A percentile compares a stretch with the other conserved stretches of the same genome.
Conservation (phyloP, 108 stramenopile genomes). For the Discostella stelligeroides region DNA sequence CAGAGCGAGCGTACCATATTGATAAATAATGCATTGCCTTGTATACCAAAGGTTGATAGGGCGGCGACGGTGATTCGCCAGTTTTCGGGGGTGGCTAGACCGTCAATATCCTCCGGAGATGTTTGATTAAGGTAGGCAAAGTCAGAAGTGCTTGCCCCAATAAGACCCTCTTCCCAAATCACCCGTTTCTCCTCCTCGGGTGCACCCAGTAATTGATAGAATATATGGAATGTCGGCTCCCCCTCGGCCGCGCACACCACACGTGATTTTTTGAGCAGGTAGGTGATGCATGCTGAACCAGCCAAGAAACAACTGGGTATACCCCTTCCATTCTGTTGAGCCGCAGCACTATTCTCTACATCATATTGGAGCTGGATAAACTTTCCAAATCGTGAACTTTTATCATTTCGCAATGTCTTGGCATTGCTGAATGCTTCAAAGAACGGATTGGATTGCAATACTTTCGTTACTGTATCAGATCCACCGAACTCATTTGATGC, state of each 20-base stretch:
- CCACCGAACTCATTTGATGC: constrained; percentile 17
- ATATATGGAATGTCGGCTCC: constrained; percentile 98
- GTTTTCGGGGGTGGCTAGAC: constrained; percentile 82
- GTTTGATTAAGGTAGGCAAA: constrained; percentile 74
- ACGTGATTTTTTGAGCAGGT: constrained; percentile 96
- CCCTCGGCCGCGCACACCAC: constrained; percentile 92
- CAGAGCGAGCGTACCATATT: constrained; percentile 77
- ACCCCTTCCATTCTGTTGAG: constrained; percentile 50
- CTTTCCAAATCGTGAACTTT: constrained; percentile 89
- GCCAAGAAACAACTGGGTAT: constrained; percentile 67
- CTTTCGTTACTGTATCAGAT: constrained; percentile 69
- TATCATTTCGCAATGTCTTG: constrained; percentile 89
- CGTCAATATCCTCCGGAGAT: constrained; percentile 68
- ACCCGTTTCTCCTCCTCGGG: constrained; percentile 63
- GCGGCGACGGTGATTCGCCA: constrained; percentile 78
- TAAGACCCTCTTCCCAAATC: constrained; percentile 73
- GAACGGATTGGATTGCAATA: constrained; percentile 91
- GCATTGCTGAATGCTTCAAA: constrained; percentile 94
- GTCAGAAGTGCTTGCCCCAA: constrained; percentile 60
- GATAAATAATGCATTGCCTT: constrained; percentile 60
- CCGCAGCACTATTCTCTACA: constrained; percentile 35
- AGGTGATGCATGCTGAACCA: constrained; percentile 81
- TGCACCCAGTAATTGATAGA: constrained; percentile 97
- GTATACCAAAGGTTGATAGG: constrained; percentile 69
- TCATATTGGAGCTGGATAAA: constrained; percentile 89